phyloP scores from a whole-genome alignment of 2,329 filamentous ascomycete species.

The Exophiala oligosperma region DNA sequence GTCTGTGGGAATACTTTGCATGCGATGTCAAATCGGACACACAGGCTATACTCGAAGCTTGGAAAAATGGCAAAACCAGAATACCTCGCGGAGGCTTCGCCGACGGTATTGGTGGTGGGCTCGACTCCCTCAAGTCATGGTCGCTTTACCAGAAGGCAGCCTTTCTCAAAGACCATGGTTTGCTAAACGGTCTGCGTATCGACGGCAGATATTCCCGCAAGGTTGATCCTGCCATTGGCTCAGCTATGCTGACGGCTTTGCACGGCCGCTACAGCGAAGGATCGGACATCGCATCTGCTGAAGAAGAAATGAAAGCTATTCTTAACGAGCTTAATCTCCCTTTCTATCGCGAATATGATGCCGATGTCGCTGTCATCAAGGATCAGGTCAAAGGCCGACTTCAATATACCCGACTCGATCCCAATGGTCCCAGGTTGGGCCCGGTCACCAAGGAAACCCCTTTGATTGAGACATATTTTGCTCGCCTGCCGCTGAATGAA shows the following conservation, averaged over 20 bases:
- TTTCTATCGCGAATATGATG: constrained; percentile 90
- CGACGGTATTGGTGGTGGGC: constrained; percentile 45
- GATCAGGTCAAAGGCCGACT: constrained; percentile 91
- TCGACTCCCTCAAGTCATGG: constrained; percentile 56
- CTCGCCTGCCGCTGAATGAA: constrained; percentile 76
- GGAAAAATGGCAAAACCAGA: constrained; percentile 62
- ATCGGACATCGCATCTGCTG: constrained; percentile 44
- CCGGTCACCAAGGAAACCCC: constrained; percentile 75
- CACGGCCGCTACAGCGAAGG: constrained; percentile 67
- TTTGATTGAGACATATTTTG: constrained; percentile 93
- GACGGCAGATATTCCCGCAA: constrained; percentile 75
- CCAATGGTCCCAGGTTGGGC: constrained; percentile 83
- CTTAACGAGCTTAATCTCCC: constrained; percentile 83
- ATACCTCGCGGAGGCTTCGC: constrained; percentile 56
- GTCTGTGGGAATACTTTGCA: constrained; percentile 92
- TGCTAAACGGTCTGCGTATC: constrained; percentile 70
- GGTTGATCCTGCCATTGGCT: constrained; percentile 68
- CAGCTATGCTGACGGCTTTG: constrained; percentile 66
- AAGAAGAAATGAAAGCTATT: constrained; percentile 58
- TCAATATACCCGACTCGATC: constrained; percentile 92
- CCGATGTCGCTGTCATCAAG: constrained; percentile 76
- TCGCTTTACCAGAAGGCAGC: constrained; percentile 58
- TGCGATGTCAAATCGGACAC: constrained; percentile 74
- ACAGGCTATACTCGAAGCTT: constrained; percentile 68
- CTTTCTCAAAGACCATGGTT: constrained; percentile 65